Conservation (phyloP, 2,329 filamentous ascomycete species). For the Fusarium sp. region DNA sequence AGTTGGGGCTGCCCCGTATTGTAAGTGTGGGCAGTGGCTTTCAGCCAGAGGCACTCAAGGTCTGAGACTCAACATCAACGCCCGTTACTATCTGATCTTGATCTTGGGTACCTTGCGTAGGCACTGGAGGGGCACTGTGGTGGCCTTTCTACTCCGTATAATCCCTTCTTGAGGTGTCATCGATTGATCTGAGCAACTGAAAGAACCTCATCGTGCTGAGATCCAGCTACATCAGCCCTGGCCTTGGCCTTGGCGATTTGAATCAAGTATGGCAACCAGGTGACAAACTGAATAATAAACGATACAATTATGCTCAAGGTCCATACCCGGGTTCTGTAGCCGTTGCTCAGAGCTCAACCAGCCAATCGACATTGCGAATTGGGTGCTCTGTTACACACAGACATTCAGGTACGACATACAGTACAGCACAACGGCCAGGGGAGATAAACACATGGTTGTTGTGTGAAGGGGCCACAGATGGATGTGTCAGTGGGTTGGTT, state of each 20-base stretch:
- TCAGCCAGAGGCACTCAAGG: neutral
- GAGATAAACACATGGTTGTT: constrained; percentile 16
- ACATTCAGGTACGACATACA: constrained; percentile 9
- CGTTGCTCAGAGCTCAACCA: constrained; percentile 1
- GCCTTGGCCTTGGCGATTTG: neutral
- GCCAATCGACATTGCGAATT: constrained; percentile 7
- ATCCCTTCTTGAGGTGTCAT: neutral
- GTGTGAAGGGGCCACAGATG: neutral
- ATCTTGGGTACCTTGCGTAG: neutral
- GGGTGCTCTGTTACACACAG: neutral
- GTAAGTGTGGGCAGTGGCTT: constrained; percentile 17
- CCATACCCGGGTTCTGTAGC: neutral
- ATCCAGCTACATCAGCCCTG: neutral
- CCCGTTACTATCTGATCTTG: neutral
- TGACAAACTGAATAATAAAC: neutral
- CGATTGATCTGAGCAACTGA: neutral
- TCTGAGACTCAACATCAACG: neutral
- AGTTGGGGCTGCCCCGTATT: neutral
- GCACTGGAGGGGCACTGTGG: neutral
- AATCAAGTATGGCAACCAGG: neutral
- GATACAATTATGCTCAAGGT: neutral
- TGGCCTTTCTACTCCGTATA: neutral
- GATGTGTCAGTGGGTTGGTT: constrained; percentile 1
- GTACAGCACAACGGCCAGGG: neutral
- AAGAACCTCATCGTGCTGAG: neutral